A percentile compares a stretch with the other conserved stretches of the same genome.
phyloP scores from a whole-genome alignment of 768 basidiomycete species.

The Xerocomellus dryophilus region DNA sequence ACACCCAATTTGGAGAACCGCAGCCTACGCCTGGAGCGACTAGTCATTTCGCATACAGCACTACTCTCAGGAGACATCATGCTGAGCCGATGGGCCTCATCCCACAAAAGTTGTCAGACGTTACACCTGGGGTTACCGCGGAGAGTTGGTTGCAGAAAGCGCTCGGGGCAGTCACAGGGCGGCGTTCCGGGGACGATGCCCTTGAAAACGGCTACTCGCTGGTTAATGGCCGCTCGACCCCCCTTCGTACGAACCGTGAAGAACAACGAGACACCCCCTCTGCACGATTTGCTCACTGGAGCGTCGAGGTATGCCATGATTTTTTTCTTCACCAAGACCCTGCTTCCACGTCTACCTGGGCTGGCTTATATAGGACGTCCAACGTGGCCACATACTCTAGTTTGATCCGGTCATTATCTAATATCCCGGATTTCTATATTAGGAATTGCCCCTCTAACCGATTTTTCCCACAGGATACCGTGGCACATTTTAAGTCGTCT shows the following conservation, averaged over 20 bases:
- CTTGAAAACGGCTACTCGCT: constrained; percentile 42
- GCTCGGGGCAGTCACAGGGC: constrained; percentile 34
- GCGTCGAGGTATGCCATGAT: constrained; percentile 53
- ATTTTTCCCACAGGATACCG: constrained; percentile 55
- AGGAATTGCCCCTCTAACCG: constrained; percentile 3
- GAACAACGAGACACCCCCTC: constrained; percentile 52
- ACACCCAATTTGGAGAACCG: constrained; percentile 45
- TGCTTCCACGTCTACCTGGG: background rate
- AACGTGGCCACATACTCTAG: no score
- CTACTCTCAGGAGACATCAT: constrained; percentile 69
- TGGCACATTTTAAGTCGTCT: constrained; percentile 68
- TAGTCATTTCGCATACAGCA: constrained; percentile 80
- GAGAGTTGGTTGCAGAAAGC: constrained; percentile 49
- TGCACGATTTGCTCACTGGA: constrained; percentile 63
- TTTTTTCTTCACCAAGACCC: background rate
- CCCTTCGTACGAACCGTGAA: constrained; percentile 26
- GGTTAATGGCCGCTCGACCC: constrained; percentile 21
- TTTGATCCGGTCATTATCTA: background rate
- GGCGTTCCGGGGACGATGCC: constrained; percentile 12
- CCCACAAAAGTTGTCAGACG: constrained; percentile 38
- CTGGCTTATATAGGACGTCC: no score
- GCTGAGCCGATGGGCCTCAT: constrained; percentile 39
- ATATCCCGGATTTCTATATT: background rate
- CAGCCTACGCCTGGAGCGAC: constrained; percentile 63
- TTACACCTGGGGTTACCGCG: constrained; percentile 38